phyloP scores from a whole-genome alignment of 768 basidiomycete genomes.

The Xerocomus potaroensis region DNA sequence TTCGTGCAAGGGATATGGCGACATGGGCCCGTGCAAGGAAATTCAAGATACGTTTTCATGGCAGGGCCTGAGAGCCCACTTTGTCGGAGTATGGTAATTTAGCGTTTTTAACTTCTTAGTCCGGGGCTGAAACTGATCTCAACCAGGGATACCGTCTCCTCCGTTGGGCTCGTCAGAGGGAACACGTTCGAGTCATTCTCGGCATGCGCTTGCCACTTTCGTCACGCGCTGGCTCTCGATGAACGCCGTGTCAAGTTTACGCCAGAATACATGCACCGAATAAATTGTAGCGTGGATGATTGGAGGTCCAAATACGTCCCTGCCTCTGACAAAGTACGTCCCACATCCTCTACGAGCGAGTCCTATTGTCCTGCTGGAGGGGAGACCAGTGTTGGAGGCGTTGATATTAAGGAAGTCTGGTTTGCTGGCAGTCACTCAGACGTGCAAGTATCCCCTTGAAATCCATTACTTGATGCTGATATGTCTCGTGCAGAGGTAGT shows the following conservation, averaged over 20 bases:
- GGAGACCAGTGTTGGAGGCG: neutral
- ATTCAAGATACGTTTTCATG: slow-evolving; percentile 46
- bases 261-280: slow-evolving; percentile 33
- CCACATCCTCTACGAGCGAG: neutral
- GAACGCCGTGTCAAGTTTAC: slow-evolving; percentile 60
- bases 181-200: slow-evolving; percentile 52
- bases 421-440: slow-evolving; percentile 48
- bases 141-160: slow-evolving; percentile 62
- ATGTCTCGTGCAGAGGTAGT: slow-evolving; percentile 12
- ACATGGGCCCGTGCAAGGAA: slow-evolving; percentile 13
- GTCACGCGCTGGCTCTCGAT: slow-evolving; percentile 62
- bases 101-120: neutral
- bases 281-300: slow-evolving; percentile 16
- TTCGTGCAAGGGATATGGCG: slow-evolving; percentile 13
- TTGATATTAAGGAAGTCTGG: slow-evolving; percentile 51
- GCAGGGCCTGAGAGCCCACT: slow-evolving; percentile 41
- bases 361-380: neutral
- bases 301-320: slow-evolving; percentile 4
- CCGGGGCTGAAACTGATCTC: neutral
- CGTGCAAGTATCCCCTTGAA: slow-evolving; percentile 15
- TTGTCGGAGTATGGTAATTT: slow-evolving; percentile 49
- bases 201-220: slow-evolving; percentile 52
- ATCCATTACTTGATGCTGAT: neutral
- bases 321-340: neutral
- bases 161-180: slow-evolving; percentile 50